A percentile compares a stretch with the other conserved stretches of the same genome.
These are phyloP conservation scores for Tolypocladium paradoxum DNA, from an alignment of 2,329 filamentous ascomycete genomes.

Conservation along the genomic window DNA sequence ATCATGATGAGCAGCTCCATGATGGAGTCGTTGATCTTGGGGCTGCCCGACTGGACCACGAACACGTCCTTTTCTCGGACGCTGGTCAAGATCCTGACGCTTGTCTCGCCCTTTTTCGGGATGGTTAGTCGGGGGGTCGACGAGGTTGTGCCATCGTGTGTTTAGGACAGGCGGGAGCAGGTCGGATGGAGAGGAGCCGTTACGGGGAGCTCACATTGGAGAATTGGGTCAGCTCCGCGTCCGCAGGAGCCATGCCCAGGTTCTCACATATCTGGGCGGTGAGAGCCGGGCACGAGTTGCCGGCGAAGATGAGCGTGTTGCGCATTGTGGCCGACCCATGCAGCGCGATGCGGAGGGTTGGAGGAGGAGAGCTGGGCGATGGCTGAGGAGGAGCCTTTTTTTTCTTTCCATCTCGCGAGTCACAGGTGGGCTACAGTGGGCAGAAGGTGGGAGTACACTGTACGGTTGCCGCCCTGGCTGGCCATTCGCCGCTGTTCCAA, in stretches of 20 bases:
- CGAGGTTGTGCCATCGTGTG: neutral
- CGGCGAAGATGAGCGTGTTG: constrained; percentile 57
- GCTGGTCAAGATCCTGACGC: constrained; percentile 57
- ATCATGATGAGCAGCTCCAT: constrained; percentile 99
- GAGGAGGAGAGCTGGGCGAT: neutral
- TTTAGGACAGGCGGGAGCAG: constrained; percentile 1
- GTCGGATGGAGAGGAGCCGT: neutral
- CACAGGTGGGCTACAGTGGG: neutral
- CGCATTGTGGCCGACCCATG: constrained; percentile 35
- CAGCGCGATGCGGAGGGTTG: neutral
- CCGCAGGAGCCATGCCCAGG: constrained; percentile 52
- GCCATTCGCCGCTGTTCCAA: neutral
- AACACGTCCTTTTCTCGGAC: constrained; percentile 98
- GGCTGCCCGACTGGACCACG: constrained; percentile 93
- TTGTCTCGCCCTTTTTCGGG: constrained; percentile 51
- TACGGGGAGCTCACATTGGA: constrained; percentile 48
- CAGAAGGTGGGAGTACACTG: neutral
- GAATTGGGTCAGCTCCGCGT: constrained; percentile 58
- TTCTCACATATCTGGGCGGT: constrained; percentile 58
- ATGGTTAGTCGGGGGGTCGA: constrained; percentile 7
- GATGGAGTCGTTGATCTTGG: constrained; percentile 94
- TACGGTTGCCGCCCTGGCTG: neutral
- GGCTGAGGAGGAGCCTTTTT: neutral
- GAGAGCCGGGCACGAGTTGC: constrained; percentile 55
- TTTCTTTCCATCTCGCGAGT: neutral